Evolutionary conservation across 2,329 filamentous ascomycete genomes (phyloP), one percentile per base, ranked within the genome.

Genomic region (Botrytis tulipae): DNA sequence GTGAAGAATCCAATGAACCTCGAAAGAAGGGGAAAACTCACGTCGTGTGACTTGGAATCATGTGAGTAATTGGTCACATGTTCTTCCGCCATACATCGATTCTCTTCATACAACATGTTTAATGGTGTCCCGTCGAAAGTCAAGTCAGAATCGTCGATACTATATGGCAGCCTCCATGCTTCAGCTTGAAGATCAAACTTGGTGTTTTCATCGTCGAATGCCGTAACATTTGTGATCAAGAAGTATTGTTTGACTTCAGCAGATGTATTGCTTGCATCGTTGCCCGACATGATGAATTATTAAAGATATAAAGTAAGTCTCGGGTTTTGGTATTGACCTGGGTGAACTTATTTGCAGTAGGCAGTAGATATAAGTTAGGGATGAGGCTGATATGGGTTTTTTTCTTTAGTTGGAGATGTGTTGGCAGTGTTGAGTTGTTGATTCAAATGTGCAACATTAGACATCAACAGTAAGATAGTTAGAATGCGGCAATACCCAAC

Each of bases 121-220:
- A 80, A 61, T 4, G 79, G 79, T 40, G 79, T 80, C 1, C 79
- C 79, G 54, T 80, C 78, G 42, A 80, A 80, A 25, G 74, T 80
- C 8, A 80, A 59, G 69, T 80, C 79, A 2, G 73, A 71, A 66
- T 80, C 79, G 40, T 79, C 78, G 66, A 80, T 80, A 25, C 32
- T 76, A 65, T 78, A 79, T 1, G 78, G 77, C 0, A 76, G 48
- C 72, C 76, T 76, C 78, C 78, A 80, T 44, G 73, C 73, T 48
- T 77, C 74, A 5, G 74, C 71, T 20, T 76, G 59, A 40, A 76
- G 71, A 60, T 78, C 77, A 16, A 78, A 72, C 46, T 71, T 72
- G 63, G 73, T 67, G 29, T 73, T 73, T 7, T 71, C 32, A 40
- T 70, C 54, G 32, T 51, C 62, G 60, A 35, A 16, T 5, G 73